Conservation (phyloP, 83 land plant genomes). For the Isoetes engelmannii region DNA sequence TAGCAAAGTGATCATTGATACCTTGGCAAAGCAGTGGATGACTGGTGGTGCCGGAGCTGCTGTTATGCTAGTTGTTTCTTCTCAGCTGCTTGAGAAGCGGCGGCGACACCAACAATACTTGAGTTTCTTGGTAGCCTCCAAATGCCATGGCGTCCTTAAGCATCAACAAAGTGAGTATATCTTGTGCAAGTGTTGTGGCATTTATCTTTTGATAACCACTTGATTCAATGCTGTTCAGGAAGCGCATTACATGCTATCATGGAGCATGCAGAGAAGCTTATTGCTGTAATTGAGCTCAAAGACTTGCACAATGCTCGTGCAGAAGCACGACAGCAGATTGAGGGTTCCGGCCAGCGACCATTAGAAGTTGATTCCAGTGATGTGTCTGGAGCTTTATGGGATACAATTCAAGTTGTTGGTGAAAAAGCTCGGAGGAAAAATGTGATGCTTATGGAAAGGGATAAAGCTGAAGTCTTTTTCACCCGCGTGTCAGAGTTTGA, state of each 20-base stretch:
- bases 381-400: constrained; percentile 78
- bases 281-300: constrained; percentile 66
- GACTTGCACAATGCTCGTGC: constrained; percentile 63
- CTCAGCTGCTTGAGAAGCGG: constrained; percentile 81
- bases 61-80: constrained; percentile 57
- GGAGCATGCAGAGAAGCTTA: constrained; percentile 98
- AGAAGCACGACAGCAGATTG: constrained; percentile 19
- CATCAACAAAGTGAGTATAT: constrained; percentile 62
- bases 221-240: constrained; percentile 40
- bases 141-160: constrained; percentile 82
- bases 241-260: constrained; percentile 62
- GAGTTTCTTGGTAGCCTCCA: constrained; percentile 83
- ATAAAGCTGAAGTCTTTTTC: constrained; percentile 92
- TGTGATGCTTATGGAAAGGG: constrained; percentile 94
- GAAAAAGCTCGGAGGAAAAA: constrained; percentile 84
- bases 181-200: not conserved
- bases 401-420: constrained; percentile 78
- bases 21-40: constrained; percentile 95
- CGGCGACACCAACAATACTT: constrained; percentile 81
- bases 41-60: constrained; percentile 68
- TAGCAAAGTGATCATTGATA: constrained; percentile 85
- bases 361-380: constrained; percentile 20
- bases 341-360: constrained; percentile 9
- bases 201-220: not conserved
- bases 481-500: constrained; percentile 88